Percentiles rank a stretch among this genome's conserved stretches.
Evolutionary conservation across 164 flowering plant genomes (phyloP).

Genomic region (Hamamelis virginiana): DNA sequence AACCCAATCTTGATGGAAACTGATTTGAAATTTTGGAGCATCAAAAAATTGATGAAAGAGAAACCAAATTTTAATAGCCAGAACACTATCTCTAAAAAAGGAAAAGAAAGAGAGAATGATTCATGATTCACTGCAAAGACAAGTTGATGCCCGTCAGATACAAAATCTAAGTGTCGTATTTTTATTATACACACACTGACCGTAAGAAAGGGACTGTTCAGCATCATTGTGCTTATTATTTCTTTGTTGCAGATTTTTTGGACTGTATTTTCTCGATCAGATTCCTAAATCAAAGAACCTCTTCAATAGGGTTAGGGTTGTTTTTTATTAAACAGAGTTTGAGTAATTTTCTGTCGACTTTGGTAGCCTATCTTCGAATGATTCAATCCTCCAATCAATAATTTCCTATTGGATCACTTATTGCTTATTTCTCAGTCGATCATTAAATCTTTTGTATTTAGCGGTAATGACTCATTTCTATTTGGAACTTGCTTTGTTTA

Average conservation of each 20-base stretch:
- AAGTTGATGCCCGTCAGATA: too few species aligned
- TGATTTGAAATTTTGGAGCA: too few species aligned
- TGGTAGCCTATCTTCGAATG: neutral
- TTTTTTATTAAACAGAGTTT: too few species aligned
- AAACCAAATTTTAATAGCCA: too few species aligned
- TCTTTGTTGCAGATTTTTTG: neutral
- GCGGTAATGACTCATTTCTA: neutral
- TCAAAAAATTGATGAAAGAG: too few species aligned
- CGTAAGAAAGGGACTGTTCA: neutral
- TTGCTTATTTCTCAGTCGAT: neutral
- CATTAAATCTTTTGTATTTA: neutral
- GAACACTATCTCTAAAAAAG: too few species aligned
- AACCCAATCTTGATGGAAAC: too few species aligned
- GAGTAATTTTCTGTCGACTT: neutral
- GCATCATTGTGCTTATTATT: neutral
- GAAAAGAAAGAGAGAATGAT: too few species aligned
- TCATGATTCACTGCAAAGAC: too few species aligned
- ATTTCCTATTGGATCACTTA: neutral
- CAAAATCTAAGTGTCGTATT: too few species aligned
- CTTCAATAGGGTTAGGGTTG: too few species aligned
- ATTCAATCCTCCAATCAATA: neutral
- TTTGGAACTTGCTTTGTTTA: neutral
- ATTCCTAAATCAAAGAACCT: too few species aligned
- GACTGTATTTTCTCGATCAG: neutral
- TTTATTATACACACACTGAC: neutral